Percentiles rank a stretch among this genome's conserved stretches.
Conservation (phyloP, 345 rosid genomes). For the Eucalyptus grandis region DNA sequence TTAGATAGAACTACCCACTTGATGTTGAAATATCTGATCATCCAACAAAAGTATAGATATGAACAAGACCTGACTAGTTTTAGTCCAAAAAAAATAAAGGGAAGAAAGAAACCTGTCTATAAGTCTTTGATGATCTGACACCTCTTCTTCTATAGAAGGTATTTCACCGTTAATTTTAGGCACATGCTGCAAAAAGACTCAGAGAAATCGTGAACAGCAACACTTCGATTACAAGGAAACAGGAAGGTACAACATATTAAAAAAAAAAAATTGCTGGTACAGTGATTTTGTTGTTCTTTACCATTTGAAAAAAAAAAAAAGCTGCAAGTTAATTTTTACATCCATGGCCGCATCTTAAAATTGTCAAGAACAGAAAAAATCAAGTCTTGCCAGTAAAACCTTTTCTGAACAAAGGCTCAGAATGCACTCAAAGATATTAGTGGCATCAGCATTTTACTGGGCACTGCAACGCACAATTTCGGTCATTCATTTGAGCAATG, state of each 20-base stretch:
- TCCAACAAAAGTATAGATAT: neutral
- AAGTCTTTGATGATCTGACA: constrained; percentile 60
- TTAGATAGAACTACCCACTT: neutral
- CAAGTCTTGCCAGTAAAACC: neutral
- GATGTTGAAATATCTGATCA: neutral
- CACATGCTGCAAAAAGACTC: constrained; percentile 24
- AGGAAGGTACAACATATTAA: neutral
- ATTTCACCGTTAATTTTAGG: constrained; percentile 57
- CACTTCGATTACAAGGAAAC: neutral
- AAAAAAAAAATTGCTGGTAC: neutral
- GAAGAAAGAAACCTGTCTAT: constrained; percentile 9
- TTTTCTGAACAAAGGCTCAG: neutral
- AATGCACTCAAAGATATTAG: neutral
- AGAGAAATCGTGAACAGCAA: neutral
- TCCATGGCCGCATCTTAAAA: neutral
- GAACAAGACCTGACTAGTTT: neutral
- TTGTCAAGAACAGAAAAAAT: neutral
- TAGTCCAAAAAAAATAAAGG: too few relatives aligned
- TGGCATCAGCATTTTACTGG: neutral
- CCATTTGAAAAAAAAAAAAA: neutral
- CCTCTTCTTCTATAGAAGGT: constrained; percentile 48
- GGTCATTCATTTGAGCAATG: neutral
- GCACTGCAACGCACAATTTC: neutral
- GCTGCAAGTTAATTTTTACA: neutral
- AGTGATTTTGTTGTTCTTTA: neutral